Base-by-base conservation (phyloP, 208 protist genomes). In the Phytomonas serpens region DNA sequence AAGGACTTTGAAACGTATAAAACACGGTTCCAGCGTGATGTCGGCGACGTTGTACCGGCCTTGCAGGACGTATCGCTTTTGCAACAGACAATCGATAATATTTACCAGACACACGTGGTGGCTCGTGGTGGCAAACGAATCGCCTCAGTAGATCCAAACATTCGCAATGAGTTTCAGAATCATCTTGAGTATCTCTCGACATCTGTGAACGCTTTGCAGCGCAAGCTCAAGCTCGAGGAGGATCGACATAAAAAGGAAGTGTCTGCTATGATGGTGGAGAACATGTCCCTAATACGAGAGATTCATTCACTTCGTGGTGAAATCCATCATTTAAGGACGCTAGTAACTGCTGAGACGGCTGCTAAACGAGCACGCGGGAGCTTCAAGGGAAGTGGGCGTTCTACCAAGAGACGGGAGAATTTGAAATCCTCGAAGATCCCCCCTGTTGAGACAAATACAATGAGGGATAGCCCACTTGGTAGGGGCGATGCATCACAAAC, bases 271-370 rank as follows among this genome's bases (percentile, higher is more conserved):
- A 98, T 99, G 94, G 77, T 92, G 33, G 97, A 98, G 81, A 99
- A 98, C 80, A 79, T 98, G 27, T 63, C 80, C 4, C 90, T 99
- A 27, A 98, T 99, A 77, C 85, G 84, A 40, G 97, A 99, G 72
- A 98, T 99, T 77, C 97, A 99, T 82, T 81, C 89, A 14, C 82
- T 99, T 61, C 93, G 97, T 4, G 74, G 80, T 19, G 96, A 98
- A 71, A 90, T 98, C 47, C 81, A 89, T 36, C 69, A 87, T 16
- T 77, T 97, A 66, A 66, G 62, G 40, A 66, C 70, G 51, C 67
- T 30, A 52, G 57, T 23, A 38, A 37, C 23, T 34, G 42, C 73
- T 61, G 33, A 32, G 38, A 64, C 70, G 4, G 23, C 61, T 52
- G 51, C 57, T 57, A 32, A 30, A 11, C 69, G 9, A 63, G 32